These are phyloP conservation scores for Pichia sp. DNA, from an alignment of 1,139 yeast genomes.

Conservation along the genomic window DNA sequence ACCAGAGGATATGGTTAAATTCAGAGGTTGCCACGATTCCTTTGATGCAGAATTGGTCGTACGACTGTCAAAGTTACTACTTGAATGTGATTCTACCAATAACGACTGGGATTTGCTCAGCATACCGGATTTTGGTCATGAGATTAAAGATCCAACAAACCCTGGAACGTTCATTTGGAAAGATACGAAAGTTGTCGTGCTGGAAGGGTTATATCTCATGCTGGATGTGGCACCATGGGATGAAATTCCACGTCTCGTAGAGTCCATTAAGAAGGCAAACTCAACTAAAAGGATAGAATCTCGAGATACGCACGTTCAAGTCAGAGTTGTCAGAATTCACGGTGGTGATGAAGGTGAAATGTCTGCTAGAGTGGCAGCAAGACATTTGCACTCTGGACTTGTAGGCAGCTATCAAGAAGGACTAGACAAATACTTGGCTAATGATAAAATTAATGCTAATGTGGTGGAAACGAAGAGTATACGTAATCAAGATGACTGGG, in stretches of 20 bases:
- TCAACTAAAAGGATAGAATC: too few relatives aligned
- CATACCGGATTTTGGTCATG: constrained; percentile 77
- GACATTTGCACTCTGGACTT: constrained; percentile 72
- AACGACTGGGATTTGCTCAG: constrained; percentile 24
- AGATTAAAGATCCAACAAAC: constrained; percentile 56
- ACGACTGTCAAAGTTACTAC: constrained; percentile 26
- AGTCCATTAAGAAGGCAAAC: too few relatives aligned
- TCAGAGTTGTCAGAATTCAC: constrained; percentile 4
- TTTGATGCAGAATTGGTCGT: constrained; percentile 57
- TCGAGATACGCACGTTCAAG: too few relatives aligned
- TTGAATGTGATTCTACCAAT: not conserved
- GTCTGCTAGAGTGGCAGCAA: constrained; percentile 47
- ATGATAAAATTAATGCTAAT: constrained; percentile 64
- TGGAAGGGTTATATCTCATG: constrained; percentile 62
- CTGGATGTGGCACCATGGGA: constrained; percentile 36
- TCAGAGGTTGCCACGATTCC: constrained; percentile 84
- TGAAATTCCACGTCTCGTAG: too few relatives aligned
- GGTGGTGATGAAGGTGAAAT: constrained; percentile 6
- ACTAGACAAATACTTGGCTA: constrained; percentile 50
- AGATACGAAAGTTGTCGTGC: constrained; percentile 41
- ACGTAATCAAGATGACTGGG: constrained; percentile 6
- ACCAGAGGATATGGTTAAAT: constrained; percentile 46
- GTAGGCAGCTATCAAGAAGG: constrained; percentile 54
- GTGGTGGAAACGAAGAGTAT: constrained; percentile 41
- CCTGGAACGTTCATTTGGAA: constrained; percentile 40